phyloP scores from a whole-genome alignment of 2,329 filamentous ascomycete species.

The Trichoderma semiorbis region DNA sequence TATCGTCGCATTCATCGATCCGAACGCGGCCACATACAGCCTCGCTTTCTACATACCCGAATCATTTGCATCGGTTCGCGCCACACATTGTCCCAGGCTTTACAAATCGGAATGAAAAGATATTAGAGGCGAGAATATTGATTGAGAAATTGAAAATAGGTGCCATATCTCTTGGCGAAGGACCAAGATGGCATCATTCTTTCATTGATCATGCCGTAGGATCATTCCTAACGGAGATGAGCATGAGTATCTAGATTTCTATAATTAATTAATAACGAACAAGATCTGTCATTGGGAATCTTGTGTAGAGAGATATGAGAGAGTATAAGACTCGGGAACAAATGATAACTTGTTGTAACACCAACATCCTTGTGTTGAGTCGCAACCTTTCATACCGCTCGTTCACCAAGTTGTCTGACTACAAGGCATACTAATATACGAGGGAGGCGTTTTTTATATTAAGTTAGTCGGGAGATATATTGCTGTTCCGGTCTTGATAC shows the following conservation, averaged over 20 bases:
- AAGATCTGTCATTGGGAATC: not conserved
- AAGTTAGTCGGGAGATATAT: not conserved
- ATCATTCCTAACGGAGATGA: not conserved
- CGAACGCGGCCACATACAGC: not conserved
- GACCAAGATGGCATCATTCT: not conserved
- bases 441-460: not conserved
- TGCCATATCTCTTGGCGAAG: not conserved
- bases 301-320: not conserved
- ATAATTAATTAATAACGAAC: not conserved
- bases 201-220: not conserved
- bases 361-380: not conserved
- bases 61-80: not conserved
- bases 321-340: not conserved
- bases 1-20: not conserved
- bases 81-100: not conserved
- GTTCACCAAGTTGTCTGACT: not conserved
- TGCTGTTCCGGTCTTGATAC: not conserved
- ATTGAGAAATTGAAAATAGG: not conserved
- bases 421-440: not conserved
- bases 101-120: not conserved
- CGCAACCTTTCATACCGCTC: not conserved
- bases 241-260: not conserved
- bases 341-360: not conserved
- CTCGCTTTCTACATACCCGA: not conserved
- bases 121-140: not conserved